Evolutionary conservation across 1,284 basidiomycete genomes (phyloP).

Genomic region (Lentinula novae-zelandiae): DNA sequence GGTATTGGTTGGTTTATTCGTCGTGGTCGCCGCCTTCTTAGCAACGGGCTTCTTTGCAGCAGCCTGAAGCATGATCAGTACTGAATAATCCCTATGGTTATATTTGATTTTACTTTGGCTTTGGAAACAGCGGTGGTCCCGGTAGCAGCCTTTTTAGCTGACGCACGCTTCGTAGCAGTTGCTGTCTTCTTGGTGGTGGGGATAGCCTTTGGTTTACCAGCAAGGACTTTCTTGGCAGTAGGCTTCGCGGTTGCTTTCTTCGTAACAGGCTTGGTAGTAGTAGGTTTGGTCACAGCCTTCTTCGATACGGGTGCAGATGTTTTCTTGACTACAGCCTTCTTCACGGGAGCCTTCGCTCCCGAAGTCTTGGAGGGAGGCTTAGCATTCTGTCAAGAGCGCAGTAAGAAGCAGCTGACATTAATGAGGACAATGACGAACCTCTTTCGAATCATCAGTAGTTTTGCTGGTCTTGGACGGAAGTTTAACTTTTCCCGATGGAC

Average conservation of each 20-base stretch:
- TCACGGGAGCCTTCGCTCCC: not conserved
- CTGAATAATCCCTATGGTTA: not conserved
- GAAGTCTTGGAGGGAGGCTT: slow-evolving; percentile 38
- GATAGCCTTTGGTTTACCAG: slow-evolving; percentile 25
- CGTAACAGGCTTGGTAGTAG: not conserved
- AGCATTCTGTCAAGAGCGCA: slow-evolving; percentile 25
- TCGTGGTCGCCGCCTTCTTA: slow-evolving; percentile 27
- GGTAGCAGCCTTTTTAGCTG: slow-evolving; percentile 34
- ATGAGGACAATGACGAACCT: slow-evolving; percentile 38
- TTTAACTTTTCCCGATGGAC: slow-evolving; percentile 31
- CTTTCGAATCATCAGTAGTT: slow-evolving; percentile 42
- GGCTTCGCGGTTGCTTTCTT: not conserved
- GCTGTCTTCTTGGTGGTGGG: slow-evolving; percentile 33
- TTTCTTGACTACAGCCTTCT: not conserved
- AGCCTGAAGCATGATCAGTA: slow-evolving; percentile 11
- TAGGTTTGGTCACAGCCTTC: slow-evolving; percentile 21
- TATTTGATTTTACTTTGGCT: slow-evolving; percentile 17
- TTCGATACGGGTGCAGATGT: not conserved
- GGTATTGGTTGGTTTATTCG: slow-evolving; percentile 21
- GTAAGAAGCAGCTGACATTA: not conserved
- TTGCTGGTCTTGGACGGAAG: slow-evolving; percentile 37
- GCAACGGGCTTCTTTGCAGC: slow-evolving; percentile 34
- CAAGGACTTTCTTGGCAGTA: slow-evolving; percentile 34
- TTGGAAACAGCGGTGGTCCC: slow-evolving; percentile 32
- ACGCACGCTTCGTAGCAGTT: slow-evolving; percentile 24